Base-by-base conservation (phyloP, 495 filamentous ascomycete genomes). In the Penicillium goetzii region DNA sequence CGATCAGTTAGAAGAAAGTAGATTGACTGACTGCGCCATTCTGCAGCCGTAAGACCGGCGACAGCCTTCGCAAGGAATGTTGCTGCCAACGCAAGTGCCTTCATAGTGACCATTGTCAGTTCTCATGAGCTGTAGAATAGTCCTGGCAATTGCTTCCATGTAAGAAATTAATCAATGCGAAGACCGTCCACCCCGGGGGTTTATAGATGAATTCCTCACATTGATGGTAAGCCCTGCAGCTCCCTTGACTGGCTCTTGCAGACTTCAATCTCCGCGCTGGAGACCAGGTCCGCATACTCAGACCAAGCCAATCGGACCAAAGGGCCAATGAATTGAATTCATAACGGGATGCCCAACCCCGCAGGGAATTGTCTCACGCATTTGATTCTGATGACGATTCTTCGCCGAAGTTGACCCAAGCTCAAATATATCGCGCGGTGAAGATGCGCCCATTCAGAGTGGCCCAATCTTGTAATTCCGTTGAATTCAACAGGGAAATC, bases 1-100 rank as follows among this genome's bases (percentile, higher is more conserved):
- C 91, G 83, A 72, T 92, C 90, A 9, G 89, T 92, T 23, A 93
- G 72, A 40, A 90, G 79, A 72, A 91, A 89, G 68, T 92, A 93
- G 63, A 92, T 89, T 17, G 85, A 87, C 55, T 85, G 85, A 40
- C 77, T 78, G 34, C 87, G 80, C 88, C 88, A 90, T 64, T 83
- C 76, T 10, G 78, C 80, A 10, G 84, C 72, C 0, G 76, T 74
- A 0, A 47, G 43, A 25, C 43, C 43, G 21, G 19, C 43, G 10
- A 47, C 43, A 47, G 21, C 43, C 43, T 47, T 47, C 21, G 19
- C 19, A 23, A 47, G 43, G 11, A 23, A 47, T 11, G 21, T 9
- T 23, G 43, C 43, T 23, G 51, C 17, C 2, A 59, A 33, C 21
- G 50, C 43, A 45, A 59, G 36, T 0, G 11, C 21, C 21, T 53